Evolutionary conservation across 148 eudicot genomes (phyloP).

Genomic region (Cornus controversa): DNA sequence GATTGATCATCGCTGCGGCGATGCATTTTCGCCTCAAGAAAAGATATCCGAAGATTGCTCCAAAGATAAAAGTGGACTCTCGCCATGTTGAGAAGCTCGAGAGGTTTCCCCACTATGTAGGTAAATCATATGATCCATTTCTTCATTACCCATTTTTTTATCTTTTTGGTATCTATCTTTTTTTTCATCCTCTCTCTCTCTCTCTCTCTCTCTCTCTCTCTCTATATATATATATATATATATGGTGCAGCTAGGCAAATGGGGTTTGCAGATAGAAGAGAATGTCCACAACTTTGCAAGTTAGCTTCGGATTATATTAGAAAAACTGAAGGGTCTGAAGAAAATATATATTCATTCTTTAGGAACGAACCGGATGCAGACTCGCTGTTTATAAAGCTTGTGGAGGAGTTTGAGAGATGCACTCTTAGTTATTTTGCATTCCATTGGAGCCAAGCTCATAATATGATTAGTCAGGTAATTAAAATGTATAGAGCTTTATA

Average conservation of each 20-base stretch:
- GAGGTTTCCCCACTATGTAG: constrained; percentile 88
- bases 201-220: not conserved
- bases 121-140: constrained; percentile 40
- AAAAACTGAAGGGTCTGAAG: constrained; percentile 80
- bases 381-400: constrained; percentile 84
- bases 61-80: constrained; percentile 52
- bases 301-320: constrained; percentile 85
- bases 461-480: constrained; percentile 74
- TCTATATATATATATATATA: not conserved
- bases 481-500: not conserved
- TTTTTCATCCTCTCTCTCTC: not conserved
- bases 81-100: constrained; percentile 72
- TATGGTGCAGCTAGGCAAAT: constrained; percentile 75
- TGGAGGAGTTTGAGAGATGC: constrained; percentile 95
- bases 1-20: constrained; percentile 58
- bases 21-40: constrained; percentile 49
- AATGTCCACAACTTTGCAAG: constrained; percentile 78
- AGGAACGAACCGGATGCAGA: constrained; percentile 68
- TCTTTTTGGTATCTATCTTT: not conserved
- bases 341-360: constrained; percentile 73
- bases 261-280: constrained; percentile 67
- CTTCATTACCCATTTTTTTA: too few relatives aligned
- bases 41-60: constrained; percentile 49
- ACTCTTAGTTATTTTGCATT: constrained; percentile 95
- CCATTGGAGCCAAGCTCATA: constrained; percentile 80